These are phyloP conservation scores for Fusarium multiceps DNA, from an alignment of 2,329 filamentous ascomycete genomes.

Conservation along the genomic window DNA sequence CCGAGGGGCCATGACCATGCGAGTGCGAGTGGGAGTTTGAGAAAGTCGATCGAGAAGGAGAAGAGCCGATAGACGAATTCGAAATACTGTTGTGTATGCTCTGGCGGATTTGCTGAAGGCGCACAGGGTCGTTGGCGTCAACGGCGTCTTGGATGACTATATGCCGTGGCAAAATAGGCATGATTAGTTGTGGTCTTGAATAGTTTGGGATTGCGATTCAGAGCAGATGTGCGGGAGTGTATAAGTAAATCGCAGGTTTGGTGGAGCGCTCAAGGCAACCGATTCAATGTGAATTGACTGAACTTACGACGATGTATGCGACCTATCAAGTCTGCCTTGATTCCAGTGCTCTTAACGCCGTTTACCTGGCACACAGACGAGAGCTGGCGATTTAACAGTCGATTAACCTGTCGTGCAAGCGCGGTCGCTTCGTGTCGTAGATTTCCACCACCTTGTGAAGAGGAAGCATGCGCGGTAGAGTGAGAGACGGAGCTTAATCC, in stretches of 20 bases:
- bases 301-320: constrained; percentile 82
- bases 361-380: constrained; percentile 81
- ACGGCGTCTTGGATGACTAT: constrained; percentile 58
- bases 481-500: constrained; percentile 39
- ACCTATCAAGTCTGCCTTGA: constrained; percentile 84
- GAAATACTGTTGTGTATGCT: constrained; percentile 54
- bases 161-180: constrained; percentile 5
- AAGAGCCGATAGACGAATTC: constrained; percentile 40
- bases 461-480: constrained; percentile 29
- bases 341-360: constrained; percentile 79
- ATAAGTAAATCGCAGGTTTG: background rate
- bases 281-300: background rate
- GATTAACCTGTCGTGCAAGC: constrained; percentile 59
- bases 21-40: constrained; percentile 4
- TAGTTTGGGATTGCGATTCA: background rate
- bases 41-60: constrained; percentile 34
- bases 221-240: background rate
- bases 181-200: constrained; percentile 17
- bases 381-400: constrained; percentile 71
- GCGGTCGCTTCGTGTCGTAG: constrained; percentile 57
- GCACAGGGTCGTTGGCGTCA: constrained; percentile 52
- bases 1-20: constrained; percentile 19
- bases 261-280: background rate
- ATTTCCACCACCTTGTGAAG: constrained; percentile 43
- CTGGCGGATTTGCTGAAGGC: constrained; percentile 58